Base-by-base conservation (phyloP, 2,329 filamentous ascomycete genomes). In the Biscogniauxia mediterranea region DNA sequence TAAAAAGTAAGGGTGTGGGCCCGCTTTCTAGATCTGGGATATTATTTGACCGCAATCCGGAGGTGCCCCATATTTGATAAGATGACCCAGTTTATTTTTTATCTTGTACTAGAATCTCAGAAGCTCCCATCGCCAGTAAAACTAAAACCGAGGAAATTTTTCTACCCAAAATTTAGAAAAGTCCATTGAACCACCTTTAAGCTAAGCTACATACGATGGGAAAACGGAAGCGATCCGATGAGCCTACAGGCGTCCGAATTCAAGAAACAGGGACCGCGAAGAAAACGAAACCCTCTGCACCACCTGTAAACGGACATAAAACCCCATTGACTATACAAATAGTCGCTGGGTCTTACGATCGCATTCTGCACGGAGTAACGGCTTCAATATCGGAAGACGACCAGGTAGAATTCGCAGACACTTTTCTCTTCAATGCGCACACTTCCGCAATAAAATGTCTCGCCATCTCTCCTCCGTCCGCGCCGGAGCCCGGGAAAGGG, bases 341-440 rank as follows among this genome's bases (percentile, higher is more conserved):
- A 67, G 84, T 98, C 62, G 89, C 92, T 6, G 95, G 95, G 54
- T 97, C 93, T 57, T 99, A 99, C 78, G 95, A 99, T 74, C 86
- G 93, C 66, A 87, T 96, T 55, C 84, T 99, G 20, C 95, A 99
- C 75, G 95, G 95, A 62, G 83, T 97, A 70, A 92, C 90, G 7
- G 93, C 90, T n/a, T 86, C 86, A 1, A 80, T 96, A 57, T 80
- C 83, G 23, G 73, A 71, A 59, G 69, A 75, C 51, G 67, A 74
- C 58, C 73, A 81, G 17, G 81, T 88, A 58, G 82, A 88, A 56
- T 98, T 97, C 73, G 86, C 91, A 67, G 94, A 98, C 76, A 94
- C 91, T 0, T 99, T 99, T 76, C 85, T 99, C 60, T 97, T 99
- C 84, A 92, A 93, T 73, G 93, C 95, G 15, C 95, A 99, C 78